Evolutionary conservation across 2,329 filamentous ascomycete genomes (phyloP).

Genomic region (Blastomyces parvus): DNA sequence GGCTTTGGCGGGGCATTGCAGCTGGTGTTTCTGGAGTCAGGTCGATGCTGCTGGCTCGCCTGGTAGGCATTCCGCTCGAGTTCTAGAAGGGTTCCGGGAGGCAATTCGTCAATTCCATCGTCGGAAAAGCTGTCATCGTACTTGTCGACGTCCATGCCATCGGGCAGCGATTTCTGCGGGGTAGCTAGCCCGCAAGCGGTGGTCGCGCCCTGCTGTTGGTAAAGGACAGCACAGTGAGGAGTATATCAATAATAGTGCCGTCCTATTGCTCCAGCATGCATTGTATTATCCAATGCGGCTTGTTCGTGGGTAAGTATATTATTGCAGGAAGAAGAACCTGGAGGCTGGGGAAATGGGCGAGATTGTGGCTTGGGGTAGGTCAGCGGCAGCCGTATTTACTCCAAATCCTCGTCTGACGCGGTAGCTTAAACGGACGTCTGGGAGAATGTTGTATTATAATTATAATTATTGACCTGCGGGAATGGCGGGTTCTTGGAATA

Average conservation of each 20-base stretch:
- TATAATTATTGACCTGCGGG: neutral
- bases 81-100: slow-evolving; percentile 34
- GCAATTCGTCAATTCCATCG: slow-evolving; percentile 38
- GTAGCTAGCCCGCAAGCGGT: neutral
- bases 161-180: slow-evolving; percentile 10
- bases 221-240: neutral
- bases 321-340: neutral
- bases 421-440: neutral
- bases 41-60: slow-evolving; percentile 33
- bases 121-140: slow-evolving; percentile 42
- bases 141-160: slow-evolving; percentile 39
- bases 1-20: slow-evolving; percentile 8
- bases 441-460: neutral
- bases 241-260: neutral
- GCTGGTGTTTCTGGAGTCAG: slow-evolving; percentile 11
- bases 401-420: neutral
- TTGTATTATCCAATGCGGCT: slow-evolving; percentile 1
- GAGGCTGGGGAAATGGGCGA: neutral
- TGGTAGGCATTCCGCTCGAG: slow-evolving; percentile 39
- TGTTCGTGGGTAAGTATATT: neutral
- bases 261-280: neutral
- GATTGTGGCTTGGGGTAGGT: neutral
- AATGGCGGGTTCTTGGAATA: neutral
- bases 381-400: too few species aligned
- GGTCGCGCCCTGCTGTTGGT: too few species aligned